Conservation (phyloP, 257 asterid genomes). For the Solanum arcanum region DNA sequence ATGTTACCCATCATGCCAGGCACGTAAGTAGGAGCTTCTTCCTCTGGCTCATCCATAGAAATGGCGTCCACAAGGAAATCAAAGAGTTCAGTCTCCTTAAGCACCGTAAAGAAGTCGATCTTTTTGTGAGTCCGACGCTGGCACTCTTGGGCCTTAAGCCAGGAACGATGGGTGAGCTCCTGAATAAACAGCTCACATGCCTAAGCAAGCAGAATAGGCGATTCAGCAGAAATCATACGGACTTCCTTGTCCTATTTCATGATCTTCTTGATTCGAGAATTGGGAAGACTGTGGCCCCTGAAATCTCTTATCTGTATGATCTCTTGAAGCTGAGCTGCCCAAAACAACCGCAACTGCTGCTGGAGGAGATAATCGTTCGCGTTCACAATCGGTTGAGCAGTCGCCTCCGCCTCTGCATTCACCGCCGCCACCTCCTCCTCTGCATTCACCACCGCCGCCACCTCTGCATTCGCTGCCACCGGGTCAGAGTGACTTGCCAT, state of each 20-base stretch:
- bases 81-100: slow-evolving; percentile 61
- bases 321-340: slow-evolving; percentile 55
- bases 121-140: slow-evolving; percentile 76
- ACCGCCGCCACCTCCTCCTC: slow-evolving; percentile 5
- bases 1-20: slow-evolving; percentile 13
- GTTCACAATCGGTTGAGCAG: neutral
- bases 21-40: slow-evolving; percentile 32
- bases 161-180: slow-evolving; percentile 80
- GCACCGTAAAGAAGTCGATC: slow-evolving; percentile 73
- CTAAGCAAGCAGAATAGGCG: slow-evolving; percentile 72
- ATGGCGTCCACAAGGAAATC: slow-evolving; percentile 74
- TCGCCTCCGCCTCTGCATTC: neutral
- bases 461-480: slow-evolving; percentile 14
- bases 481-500: slow-evolving; percentile 66
- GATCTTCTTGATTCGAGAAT: slow-evolving; percentile 80
- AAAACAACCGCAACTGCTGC: slow-evolving; percentile 64
- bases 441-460: neutral
- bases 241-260: slow-evolving; percentile 88
- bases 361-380: slow-evolving; percentile 59
- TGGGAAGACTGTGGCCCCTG: slow-evolving; percentile 69
- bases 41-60: slow-evolving; percentile 68
- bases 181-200: slow-evolving; percentile 89
- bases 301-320: slow-evolving; percentile 68
- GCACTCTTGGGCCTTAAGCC: slow-evolving; percentile 90
- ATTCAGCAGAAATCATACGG: slow-evolving; percentile 46